Conservation (phyloP, 23 red algal genomes). For the Pyropia yezoensis region DNA sequence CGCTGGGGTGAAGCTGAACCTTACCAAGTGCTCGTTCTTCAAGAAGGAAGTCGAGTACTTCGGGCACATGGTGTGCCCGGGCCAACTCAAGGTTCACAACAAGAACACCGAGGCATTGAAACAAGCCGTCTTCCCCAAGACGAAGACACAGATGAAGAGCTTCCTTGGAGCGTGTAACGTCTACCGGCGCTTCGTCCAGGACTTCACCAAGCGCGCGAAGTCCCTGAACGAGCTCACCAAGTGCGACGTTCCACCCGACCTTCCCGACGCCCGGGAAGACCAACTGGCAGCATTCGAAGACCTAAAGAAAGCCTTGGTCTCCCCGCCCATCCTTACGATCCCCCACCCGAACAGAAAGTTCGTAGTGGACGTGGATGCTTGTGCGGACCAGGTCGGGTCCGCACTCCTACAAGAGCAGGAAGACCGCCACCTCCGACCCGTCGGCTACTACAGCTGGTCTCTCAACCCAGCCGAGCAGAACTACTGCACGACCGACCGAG, state of each 20-base stretch:
- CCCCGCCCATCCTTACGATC: constrained; percentile 7
- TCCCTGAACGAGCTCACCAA: constrained; percentile 4
- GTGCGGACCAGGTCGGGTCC: constrained; percentile 2
- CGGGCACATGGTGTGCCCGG: constrained; percentile 13
- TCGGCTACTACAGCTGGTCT: constrained; percentile 24
- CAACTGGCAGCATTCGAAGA: constrained; percentile 10
- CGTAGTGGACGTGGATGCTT: constrained; percentile 35
- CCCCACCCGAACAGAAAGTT: constrained; percentile 4
- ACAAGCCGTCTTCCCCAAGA: background rate
- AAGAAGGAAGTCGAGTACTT: constrained; percentile 15
- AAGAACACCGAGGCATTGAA: constrained; percentile 1
- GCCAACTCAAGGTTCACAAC: background rate
- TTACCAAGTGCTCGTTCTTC: constrained; percentile 23
- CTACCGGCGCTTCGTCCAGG: constrained; percentile 17
- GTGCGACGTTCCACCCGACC: constrained; percentile 3
- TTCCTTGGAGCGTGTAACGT: constrained; percentile 23
- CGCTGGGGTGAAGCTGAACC: constrained; percentile 14
- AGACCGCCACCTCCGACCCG: constrained; percentile 1
- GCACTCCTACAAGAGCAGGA: constrained; percentile 1
- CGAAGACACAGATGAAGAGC: too few relatives aligned
- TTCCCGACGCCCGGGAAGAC: constrained; percentile 4
- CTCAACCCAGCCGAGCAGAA: constrained; percentile 5
- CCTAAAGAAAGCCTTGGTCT: background rate
- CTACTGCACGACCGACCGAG: constrained; percentile 4
- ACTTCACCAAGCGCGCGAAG: background rate